Evolutionary conservation across 164 flowering plant genomes (phyloP), one percentile per base, ranked within the genome.

Genomic region (Malania oleifera): DNA sequence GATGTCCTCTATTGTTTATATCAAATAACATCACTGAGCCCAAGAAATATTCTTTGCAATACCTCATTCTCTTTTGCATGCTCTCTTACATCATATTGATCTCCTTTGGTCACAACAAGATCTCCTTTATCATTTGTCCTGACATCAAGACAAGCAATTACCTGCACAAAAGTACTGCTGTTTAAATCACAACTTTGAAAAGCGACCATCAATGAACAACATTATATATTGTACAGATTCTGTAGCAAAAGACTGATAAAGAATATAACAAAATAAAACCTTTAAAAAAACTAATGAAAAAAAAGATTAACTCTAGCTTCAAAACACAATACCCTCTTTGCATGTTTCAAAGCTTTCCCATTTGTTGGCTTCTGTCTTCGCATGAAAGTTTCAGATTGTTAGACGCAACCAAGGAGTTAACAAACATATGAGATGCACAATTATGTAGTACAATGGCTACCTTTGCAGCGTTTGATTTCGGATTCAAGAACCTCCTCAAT

Each of bases 131-230:
- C 99, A 80, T 93, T 90, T 52, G 97, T 39, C 69, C 99, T 82
- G 70, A 93, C 97, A 82, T 90, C 99, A 72, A 90, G 97, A 70
- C 99, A 90, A 66, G 99, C 97, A 79, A 93, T 88, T 38, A 93
- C 90, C 98, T 90, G 70, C 59, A 38, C 13, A 57, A 17, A 57
- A 25, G 15, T 24, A 25, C 24, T 12, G 56, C 14, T 26, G 47
- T 3, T 51, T 31, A 52, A 46, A 51, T 54, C 20, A 28, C 0
- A 41, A 10, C 44, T 49, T 50, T 27, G 22, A 25, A 37, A 53
- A 24, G 20, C 23, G 24, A 37, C 23, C 35, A 50, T 11, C 28
- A 60, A 27, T 48, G 37, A 27, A 44, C 52, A 54, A 37, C 14
- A 22, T 13, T 13, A 10, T 31, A 28, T 18, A 8, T 43, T 13